These are phyloP conservation scores for Eimeria falciformis DNA, from an alignment of 169 alveolate genomes.

Conservation along the genomic window DNA sequence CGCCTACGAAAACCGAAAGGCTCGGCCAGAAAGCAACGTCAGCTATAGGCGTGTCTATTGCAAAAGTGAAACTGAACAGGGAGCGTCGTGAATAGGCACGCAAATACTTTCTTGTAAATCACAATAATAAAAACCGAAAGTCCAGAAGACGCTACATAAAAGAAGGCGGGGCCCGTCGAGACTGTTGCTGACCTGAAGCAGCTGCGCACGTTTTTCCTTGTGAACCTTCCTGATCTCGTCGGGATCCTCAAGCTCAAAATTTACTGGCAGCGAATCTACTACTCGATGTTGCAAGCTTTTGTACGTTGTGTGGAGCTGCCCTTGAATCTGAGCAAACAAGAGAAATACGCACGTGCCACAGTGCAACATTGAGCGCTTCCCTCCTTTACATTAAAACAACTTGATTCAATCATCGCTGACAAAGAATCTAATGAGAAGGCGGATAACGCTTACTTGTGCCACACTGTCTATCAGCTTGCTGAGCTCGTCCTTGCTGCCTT, in stretches of 20 bases:
- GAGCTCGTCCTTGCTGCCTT: not conserved
- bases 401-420: not conserved
- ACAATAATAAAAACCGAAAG: too few species aligned
- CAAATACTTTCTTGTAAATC: too few species aligned
- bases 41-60: too few species aligned
- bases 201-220: not conserved
- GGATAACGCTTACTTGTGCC: not conserved
- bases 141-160: too few species aligned
- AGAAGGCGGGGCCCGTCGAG: too few species aligned
- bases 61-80: too few species aligned
- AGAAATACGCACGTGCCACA: too few species aligned
- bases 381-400: too few species aligned
- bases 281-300: constrained; percentile 60
- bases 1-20: not conserved
- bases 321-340: constrained; percentile 44
- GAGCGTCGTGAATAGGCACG: too few species aligned
- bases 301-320: constrained; percentile 47
- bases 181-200: not conserved
- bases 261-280: constrained; percentile 59
- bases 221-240: not conserved
- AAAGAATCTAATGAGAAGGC: not conserved
- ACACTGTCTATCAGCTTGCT: not conserved
- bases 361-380: too few species aligned
- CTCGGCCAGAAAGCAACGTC: too few species aligned
- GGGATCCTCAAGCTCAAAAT: constrained; percentile 62